Percentiles rank a stretch among this genome's conserved stretches.
phyloP scores from a whole-genome alignment of 352 stramenopile species.

The Blastocystis sp. region DNA sequence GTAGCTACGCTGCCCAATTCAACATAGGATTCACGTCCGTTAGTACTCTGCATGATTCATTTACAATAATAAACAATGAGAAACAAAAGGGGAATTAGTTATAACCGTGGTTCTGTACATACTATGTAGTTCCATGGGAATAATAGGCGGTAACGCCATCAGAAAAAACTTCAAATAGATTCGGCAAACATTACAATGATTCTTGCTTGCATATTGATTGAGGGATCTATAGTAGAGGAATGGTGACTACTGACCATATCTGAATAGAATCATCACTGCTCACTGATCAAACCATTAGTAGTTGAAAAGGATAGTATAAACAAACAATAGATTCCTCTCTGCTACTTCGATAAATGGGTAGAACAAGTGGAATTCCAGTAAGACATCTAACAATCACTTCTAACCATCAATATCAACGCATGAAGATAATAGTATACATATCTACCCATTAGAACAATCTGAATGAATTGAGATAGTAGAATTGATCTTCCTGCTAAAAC shows the following conservation, averaged over 20 bases:
- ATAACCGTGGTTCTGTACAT: not conserved
- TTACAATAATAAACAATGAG: not conserved
- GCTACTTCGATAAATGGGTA: slow-evolving; percentile 2
- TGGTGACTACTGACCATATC: not conserved
- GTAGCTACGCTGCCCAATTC: not conserved
- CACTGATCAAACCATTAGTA: too few species aligned
- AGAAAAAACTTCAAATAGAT: not conserved
- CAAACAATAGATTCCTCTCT: slow-evolving; percentile 36
- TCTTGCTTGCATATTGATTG: not conserved
- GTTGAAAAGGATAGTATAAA: too few species aligned
- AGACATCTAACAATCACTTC: not conserved
- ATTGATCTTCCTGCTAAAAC: not conserved
- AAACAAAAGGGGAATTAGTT: too few species aligned
- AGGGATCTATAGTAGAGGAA: not conserved
- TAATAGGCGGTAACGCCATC: not conserved
- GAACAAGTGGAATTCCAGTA: not conserved
- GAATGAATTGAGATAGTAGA: slow-evolving; percentile 19
- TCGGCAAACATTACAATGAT: not conserved
- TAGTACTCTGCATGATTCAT: not conserved
- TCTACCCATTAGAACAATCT: slow-evolving; percentile 9
- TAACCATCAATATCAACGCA: not conserved
- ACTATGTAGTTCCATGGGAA: not conserved
- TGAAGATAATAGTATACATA: slow-evolving; percentile 39
- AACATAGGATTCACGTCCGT: not conserved
- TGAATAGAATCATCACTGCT: too few species aligned